Evolutionary conservation across 75 land plant species (phyloP), one percentile per base, ranked within the genome.

Genomic region (Ceratopteris richardii): DNA sequence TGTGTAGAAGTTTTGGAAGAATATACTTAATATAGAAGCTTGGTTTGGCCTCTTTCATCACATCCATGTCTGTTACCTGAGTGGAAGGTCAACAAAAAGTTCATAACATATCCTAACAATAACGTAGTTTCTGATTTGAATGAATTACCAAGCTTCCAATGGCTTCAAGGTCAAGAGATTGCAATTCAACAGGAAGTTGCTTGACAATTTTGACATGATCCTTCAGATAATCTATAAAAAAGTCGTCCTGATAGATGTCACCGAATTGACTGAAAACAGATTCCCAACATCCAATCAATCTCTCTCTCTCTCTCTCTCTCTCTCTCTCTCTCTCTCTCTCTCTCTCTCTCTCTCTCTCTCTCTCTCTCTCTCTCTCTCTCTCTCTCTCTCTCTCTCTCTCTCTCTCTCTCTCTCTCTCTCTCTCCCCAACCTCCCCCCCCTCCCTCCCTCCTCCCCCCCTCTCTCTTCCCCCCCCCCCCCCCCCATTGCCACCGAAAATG

Each of bases 121-220:
- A 21, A 30, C 3, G 37, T 1, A 31, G 42, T 33, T n/a, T 16
- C 27, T 25, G 61, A 48, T 20, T 42, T 16, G 42, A 43, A 54
- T 57, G 56, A 65, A 87, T 81, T 80, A 95, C 99, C 53, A 90
- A 66, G 75, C 97, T 90, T 37, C 88, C 92, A 62, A 90, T 82
- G 39, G 82, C 91, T 58, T 84, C 85, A 62, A 95, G 70, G 63
- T 95, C 86, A 52, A 95, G 65, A 4, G 96, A 90, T 37, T 68
- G 80, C 19, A 95, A 67, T 62, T 90, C 86, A 44, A 61, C 4
- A 0, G 99, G 99, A 22, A 95, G 86, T 43, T 89, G 80, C 56
- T 81, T 86, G 55, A 95, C 92, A 29, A 95, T 82, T 41, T 58
- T 72, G 40, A 95, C 81, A 56, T 95, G 97, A 55, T 66, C 73